A percentile compares a stretch with the other conserved stretches of the same genome.
Evolutionary conservation across 345 rosid genomes (phyloP).

Genomic region (Xanthoceras sorbifolium): DNA sequence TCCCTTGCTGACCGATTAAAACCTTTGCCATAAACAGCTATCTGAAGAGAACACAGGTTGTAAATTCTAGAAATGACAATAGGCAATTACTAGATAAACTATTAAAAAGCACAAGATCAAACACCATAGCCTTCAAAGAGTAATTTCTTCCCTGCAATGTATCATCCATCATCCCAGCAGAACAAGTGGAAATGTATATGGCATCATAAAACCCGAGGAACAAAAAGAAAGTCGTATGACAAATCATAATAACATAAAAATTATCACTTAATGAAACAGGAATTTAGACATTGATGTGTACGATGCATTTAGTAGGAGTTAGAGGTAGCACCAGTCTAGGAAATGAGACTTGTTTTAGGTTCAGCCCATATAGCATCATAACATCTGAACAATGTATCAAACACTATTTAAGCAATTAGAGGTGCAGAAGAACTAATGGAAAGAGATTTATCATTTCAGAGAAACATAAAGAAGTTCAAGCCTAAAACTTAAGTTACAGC

Average conservation of each 20-base stretch:
- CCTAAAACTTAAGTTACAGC: not conserved
- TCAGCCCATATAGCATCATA: not conserved
- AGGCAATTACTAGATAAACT: not conserved
- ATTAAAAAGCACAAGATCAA: not conserved
- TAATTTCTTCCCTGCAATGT: not conserved
- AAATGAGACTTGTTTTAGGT: not conserved
- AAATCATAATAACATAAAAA: not conserved
- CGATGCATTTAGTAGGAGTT: not conserved
- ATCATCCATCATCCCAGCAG: not conserved
- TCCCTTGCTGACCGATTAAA: conserved; percentile 95
- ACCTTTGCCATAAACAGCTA: conserved; percentile 90
- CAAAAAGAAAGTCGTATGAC: not conserved
- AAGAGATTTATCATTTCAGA: not conserved
- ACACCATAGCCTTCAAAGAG: conserved; percentile 1
- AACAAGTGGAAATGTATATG: not conserved
- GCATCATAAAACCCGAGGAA: not conserved
- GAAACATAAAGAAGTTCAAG: not conserved
- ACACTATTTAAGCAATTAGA: not conserved
- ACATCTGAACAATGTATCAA: not conserved
- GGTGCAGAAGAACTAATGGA: not conserved
- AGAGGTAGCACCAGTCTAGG: not conserved
- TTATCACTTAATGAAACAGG: not conserved
- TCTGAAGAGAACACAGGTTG: conserved; percentile 43
- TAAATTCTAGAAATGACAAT: conserved; percentile 2
- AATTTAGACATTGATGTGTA: not conserved